Percentiles rank a stretch among this genome's conserved stretches.
phyloP scores from a whole-genome alignment of 768 basidiomycete species.

The Tylopilus cervinicoccineus region DNA sequence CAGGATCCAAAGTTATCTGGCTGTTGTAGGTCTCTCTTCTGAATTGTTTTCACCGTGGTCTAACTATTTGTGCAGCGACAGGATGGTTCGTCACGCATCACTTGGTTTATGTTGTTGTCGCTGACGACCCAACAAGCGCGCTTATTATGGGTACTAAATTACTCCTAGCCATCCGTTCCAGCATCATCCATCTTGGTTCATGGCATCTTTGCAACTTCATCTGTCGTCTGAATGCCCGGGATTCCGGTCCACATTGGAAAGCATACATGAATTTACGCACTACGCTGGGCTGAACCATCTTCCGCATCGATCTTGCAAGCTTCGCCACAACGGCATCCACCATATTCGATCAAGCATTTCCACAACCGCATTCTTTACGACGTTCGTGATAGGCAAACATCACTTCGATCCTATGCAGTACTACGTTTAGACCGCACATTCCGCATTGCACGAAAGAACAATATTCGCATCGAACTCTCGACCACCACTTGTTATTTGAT shows the following conservation, averaged over 20 bases:
- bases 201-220: conserved; percentile 23
- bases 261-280: conserved; percentile 22
- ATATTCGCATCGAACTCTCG: conserved; percentile 34
- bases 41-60: neutral
- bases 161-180: conserved; percentile 5
- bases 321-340: conserved; percentile 10
- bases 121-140: conserved; percentile 40
- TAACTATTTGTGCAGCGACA: conserved; percentile 40
- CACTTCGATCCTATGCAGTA: conserved; percentile 20
- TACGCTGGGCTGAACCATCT: conserved; percentile 23
- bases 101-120: conserved; percentile 6
- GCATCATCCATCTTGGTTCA: conserved; percentile 28
- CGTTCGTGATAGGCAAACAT: conserved; percentile 25
- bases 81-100: conserved; percentile 43
- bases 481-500: conserved; percentile 28
- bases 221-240: conserved; percentile 15
- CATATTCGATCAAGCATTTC: conserved; percentile 26
- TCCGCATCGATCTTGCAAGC: conserved; percentile 30
- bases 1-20: conserved; percentile 91
- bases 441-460: conserved; percentile 24
- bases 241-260: conserved; percentile 22
- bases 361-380: conserved; percentile 21
- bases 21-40: conserved; percentile 50
- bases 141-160: conserved; percentile 57
- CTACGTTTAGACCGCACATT: conserved; percentile 17